Evolutionary conservation across 2,329 filamentous ascomycete species (phyloP).

Genomic region (Metarhizium brunneum): DNA sequence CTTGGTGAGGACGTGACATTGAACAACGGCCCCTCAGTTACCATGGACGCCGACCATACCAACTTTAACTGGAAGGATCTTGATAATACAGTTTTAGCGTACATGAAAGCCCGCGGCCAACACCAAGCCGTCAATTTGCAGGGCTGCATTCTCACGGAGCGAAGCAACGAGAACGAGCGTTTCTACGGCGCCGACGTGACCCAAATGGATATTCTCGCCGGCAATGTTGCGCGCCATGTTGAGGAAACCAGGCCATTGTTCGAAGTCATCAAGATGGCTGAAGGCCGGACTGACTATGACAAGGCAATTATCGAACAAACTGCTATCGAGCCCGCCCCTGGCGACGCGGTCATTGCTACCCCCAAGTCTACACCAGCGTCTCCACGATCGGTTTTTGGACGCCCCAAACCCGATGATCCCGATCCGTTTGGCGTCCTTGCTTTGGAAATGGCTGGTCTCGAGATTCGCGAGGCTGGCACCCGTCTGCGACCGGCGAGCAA

Average conservation of each 20-base stretch:
- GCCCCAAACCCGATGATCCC: conserved; percentile 72
- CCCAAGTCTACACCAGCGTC: conserved; percentile 27
- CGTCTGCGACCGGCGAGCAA: conserved; percentile 61
- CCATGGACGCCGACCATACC: conserved; percentile 40
- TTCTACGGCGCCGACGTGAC: conserved; percentile 43
- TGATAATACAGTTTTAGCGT: conserved; percentile 46
- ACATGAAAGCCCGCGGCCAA: conserved; percentile 49
- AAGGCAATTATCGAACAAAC: conserved; percentile 53
- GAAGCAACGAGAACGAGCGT: conserved; percentile 49
- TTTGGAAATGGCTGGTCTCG: conserved; percentile 80
- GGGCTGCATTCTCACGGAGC: conserved; percentile 47
- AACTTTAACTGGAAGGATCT: conserved; percentile 43
- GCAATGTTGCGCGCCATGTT: conserved; percentile 43
- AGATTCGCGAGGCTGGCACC: conserved; percentile 82
- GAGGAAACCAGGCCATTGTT: conserved; percentile 53
- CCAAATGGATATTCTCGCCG: conserved; percentile 48
- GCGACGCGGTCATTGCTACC: conserved; percentile 54
- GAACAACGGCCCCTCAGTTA: conserved; percentile 63
- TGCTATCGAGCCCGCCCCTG: conserved; percentile 60
- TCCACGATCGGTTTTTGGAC: conserved; percentile 54
- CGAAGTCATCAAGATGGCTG: conserved; percentile 80
- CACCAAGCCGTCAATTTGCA: conserved; percentile 45
- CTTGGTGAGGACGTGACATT: conserved; percentile 74
- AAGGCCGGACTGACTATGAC: conserved; percentile 73
- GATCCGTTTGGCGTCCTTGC: conserved; percentile 89